Evolutionary conservation across 2,329 filamentous ascomycete genomes (phyloP).

Genomic region (Pseudocercospora crystallina): DNA sequence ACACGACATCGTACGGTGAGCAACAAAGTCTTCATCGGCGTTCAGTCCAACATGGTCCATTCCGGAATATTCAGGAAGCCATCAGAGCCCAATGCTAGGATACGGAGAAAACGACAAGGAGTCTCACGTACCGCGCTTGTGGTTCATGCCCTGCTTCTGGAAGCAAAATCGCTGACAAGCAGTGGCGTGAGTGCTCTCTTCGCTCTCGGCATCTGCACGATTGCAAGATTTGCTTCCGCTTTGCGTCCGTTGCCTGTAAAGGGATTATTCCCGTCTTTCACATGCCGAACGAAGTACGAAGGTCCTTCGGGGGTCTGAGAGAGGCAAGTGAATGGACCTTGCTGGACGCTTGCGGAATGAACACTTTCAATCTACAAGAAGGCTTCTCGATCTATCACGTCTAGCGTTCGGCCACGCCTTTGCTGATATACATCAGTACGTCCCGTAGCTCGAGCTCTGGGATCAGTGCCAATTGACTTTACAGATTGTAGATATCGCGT

Average conservation of each 20-base stretch:
- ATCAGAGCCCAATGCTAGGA: neutral
- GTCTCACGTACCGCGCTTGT: neutral
- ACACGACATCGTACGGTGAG: neutral
- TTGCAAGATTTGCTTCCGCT: constrained; percentile 9
- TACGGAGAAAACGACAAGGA: neutral
- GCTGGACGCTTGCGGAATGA: no score
- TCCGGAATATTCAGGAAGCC: no score
- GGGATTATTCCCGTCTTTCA: neutral
- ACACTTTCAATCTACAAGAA: no score
- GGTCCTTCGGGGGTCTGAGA: neutral
- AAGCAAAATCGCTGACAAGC: neutral
- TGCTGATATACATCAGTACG: no score
- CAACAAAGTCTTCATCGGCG: no score
- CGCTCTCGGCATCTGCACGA: neutral
- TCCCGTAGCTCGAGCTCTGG: no score
- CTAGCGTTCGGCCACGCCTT: no score
- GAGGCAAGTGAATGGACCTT: no score
- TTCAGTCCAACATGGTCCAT: no score
- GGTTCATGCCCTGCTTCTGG: neutral
- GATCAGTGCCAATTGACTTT: no score
- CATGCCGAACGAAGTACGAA: neutral
- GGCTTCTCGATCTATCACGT: no score
- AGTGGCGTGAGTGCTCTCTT: neutral
- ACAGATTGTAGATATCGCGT: no score
- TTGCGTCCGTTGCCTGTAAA: constrained; percentile 9